These are phyloP conservation scores for Pseudotsuga menziesii DNA, from an alignment of 75 land plant species.

Conservation along the genomic window DNA sequence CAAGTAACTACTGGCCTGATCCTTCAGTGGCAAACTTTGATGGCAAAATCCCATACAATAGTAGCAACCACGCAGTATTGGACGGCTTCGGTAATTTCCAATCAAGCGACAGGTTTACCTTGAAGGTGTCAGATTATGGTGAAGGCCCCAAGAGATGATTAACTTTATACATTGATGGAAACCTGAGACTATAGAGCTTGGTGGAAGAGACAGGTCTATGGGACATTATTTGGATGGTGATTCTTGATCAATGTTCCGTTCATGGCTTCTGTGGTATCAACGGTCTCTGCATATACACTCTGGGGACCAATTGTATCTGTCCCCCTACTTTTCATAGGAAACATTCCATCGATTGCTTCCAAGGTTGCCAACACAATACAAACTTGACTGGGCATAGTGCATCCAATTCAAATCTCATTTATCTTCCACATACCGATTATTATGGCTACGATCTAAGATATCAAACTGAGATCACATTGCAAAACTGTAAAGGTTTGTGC, in stretches of 20 bases:
- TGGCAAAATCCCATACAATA: no score
- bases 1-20: no score
- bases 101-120: no score
- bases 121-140: slow-evolving; percentile 31
- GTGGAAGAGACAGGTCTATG: slow-evolving; percentile 16
- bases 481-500: no score
- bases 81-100: no score
- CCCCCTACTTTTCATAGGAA: slow-evolving; percentile 29
- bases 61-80: no score
- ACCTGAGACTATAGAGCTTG: slow-evolving; percentile 42
- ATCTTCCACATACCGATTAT: no score
- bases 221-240: slow-evolving; percentile 39
- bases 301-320: slow-evolving; percentile 30
- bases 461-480: no score
- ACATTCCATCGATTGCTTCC: slow-evolving; percentile 19
- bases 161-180: slow-evolving; percentile 49
- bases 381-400: not conserved
- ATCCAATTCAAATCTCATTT: no score
- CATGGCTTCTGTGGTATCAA: slow-evolving; percentile 46
- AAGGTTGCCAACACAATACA: slow-evolving; percentile 38
- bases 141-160: slow-evolving; percentile 24
- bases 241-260: slow-evolving; percentile 15
- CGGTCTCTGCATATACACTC: slow-evolving; percentile 29
- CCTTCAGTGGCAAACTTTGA: no score
- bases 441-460: no score